A percentile compares a stretch with the other conserved stretches of the same genome.
Conservation (phyloP, 306 rosid genomes). For the Prunus padus region DNA sequence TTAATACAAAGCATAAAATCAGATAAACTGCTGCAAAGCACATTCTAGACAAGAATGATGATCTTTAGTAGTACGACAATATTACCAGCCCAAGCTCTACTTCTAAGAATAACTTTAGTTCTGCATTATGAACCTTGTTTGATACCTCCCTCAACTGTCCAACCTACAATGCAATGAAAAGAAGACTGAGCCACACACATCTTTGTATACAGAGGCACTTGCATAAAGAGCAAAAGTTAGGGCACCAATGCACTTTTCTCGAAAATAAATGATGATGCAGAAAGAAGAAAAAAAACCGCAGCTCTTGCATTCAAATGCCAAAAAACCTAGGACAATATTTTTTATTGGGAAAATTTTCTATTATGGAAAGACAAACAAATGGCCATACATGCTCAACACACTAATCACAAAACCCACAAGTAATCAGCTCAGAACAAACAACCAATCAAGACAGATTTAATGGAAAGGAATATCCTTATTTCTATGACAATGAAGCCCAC, state of each 20-base stretch:
- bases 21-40: slow-evolving; percentile 1
- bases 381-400: background rate
- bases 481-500: background rate
- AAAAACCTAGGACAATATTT: background rate
- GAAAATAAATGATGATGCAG: background rate
- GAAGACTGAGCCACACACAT: background rate
- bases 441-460: background rate
- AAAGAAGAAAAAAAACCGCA: background rate
- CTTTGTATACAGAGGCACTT: background rate
- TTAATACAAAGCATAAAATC: slow-evolving; percentile 35
- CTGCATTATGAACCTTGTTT: slow-evolving; percentile 68
- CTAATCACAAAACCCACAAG: background rate
- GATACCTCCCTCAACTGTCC: slow-evolving; percentile 77
- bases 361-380: background rate
- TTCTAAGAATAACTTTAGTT: slow-evolving; percentile 74
- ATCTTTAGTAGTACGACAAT: slow-evolving; percentile 15
- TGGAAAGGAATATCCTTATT: background rate
- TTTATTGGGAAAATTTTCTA: background rate
- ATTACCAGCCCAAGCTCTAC: slow-evolving; percentile 70
- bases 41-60: background rate
- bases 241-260: background rate
- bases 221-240: background rate
- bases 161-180: slow-evolving; percentile 45
- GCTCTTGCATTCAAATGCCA: background rate
- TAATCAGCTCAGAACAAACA: background rate